These are phyloP conservation scores for Linanthus parryae DNA, from an alignment of 148 eudicot genomes.

Conservation along the genomic window DNA sequence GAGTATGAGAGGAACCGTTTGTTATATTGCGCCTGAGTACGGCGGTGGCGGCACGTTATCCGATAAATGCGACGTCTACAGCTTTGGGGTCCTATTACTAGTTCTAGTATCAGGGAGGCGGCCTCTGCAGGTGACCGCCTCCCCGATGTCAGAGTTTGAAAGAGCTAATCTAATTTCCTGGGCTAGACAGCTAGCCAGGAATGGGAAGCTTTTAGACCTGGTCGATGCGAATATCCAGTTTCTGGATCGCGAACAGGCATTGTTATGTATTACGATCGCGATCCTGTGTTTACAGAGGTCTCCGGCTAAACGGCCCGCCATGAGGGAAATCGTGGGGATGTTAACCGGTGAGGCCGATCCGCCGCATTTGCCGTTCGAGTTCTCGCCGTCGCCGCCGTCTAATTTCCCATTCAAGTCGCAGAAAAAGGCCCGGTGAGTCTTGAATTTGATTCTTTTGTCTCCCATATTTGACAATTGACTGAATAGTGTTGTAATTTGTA, in stretches of 20 bases:
- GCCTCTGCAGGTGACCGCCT: constrained; percentile 84
- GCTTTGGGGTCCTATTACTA: constrained; percentile 78
- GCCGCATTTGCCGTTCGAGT: constrained; percentile 88
- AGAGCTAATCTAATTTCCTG: constrained; percentile 93
- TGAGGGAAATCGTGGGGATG: constrained; percentile 85
- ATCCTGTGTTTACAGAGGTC: constrained; percentile 77
- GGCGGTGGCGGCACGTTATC: constrained; percentile 74
- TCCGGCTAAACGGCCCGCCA: constrained; percentile 66
- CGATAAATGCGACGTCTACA: constrained; percentile 84
- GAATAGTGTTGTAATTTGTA: too few relatives aligned
- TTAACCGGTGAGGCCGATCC: constrained; percentile 66
- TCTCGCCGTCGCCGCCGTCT: constrained; percentile 92
- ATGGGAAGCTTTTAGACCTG: constrained; percentile 79
- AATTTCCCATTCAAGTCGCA: constrained; percentile 71
- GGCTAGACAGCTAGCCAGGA: constrained; percentile 81
- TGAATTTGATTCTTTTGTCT: not conserved
- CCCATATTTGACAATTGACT: not conserved
- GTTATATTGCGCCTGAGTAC: constrained; percentile 92
- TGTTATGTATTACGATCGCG: constrained; percentile 81
- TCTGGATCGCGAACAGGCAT: constrained; percentile 57
- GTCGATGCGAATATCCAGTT: constrained; percentile 54
- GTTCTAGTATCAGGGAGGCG: constrained; percentile 86
- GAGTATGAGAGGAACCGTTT: constrained; percentile 97
- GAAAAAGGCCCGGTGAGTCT: constrained; percentile 77
- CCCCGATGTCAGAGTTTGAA: constrained; percentile 91